Base-by-base conservation (phyloP, 441 rosid genomes). In the Adansonia grandidieri region DNA sequence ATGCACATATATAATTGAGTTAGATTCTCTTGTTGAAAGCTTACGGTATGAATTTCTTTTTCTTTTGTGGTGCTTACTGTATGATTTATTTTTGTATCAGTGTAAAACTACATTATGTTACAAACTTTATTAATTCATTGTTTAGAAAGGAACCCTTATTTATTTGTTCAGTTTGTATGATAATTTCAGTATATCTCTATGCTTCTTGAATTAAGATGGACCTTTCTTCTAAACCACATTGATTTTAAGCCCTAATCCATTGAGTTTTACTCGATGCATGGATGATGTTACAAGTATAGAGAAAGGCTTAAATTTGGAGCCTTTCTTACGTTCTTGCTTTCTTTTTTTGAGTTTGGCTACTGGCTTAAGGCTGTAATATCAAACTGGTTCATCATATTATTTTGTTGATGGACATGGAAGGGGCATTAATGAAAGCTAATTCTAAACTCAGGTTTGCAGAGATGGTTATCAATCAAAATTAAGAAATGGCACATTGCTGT, bases 401-500 rank as follows among this genome's bases (percentile, higher is more conserved):
- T 67, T 19, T 17, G 51, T 50, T 17, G 54, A 22, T 7, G 24
- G 19, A 48, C 73, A 22, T n/a, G 32, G 62, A 32, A 32, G 37
- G 37, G 37, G 37, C 37, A 32, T 32, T 32, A 32, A 32, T 32
- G 0, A 32, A 32, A 32, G 37, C 37, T 32, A 32, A 32, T 32
- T 32, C 37, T 32, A 32, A 32, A 32, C 37, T 32, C 37, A 50
- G 13, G 10, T 54, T 54, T 32, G 48, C 48, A 71, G 57, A 22
- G 37, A 48, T 48, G 40, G 19, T 47, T 20, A 47, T 70, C 7
- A 24, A 50, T 70, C 74, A 6, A 50, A 14, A 24, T 50, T 70
- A 13, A 50, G 65, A 19, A 48, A 73, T 62, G 22, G 65, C 45
- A 28, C 22, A 51, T 71, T 71, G 74, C 60, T 24, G 60, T 71